These are phyloP conservation scores for Neonectria magnoliae DNA, from an alignment of 2,329 filamentous ascomycete genomes.

Conservation along the genomic window DNA sequence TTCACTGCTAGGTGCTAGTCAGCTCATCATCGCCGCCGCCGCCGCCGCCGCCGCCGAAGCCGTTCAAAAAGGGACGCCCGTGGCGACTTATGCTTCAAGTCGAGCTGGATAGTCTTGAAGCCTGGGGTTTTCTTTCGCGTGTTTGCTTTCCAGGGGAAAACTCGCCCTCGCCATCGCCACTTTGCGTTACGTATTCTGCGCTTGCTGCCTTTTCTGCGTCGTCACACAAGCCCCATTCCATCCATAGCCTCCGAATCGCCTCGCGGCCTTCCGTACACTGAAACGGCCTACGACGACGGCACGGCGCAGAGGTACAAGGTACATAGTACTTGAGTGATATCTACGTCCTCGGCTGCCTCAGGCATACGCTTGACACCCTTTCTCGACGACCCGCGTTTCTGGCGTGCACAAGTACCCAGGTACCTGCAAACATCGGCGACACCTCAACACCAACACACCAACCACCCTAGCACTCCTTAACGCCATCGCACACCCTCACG, in stretches of 20 bases:
- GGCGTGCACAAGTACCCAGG: constrained; percentile 19
- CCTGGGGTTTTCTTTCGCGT: neutral
- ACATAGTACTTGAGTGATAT: constrained; percentile 11
- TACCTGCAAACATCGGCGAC: constrained; percentile 15
- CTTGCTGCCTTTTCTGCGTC: constrained; percentile 6
- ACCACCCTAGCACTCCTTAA: constrained; percentile 31
- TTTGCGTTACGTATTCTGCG: constrained; percentile 12
- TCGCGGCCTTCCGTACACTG: constrained; percentile 1
- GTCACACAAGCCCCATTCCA: constrained; percentile 18
- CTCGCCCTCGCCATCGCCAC: constrained; percentile 4
- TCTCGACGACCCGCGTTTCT: neutral
- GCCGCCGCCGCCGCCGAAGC: constrained; percentile 35
- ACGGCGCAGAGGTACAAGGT: constrained; percentile 22
- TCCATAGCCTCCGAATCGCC: constrained; percentile 20
- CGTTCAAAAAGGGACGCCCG: constrained; percentile 32
- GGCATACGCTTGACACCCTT: neutral
- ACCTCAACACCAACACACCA: constrained; percentile 20
- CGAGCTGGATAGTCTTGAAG: constrained; percentile 19
- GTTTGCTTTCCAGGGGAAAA: constrained; percentile 15
- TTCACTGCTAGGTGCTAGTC: constrained; percentile 36
- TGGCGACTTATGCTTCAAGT: constrained; percentile 30
- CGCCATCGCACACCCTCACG: constrained; percentile 32
- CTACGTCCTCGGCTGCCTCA: constrained; percentile 11
- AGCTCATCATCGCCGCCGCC: constrained; percentile 41
- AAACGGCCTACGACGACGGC: constrained; percentile 2